A percentile compares a stretch with the other conserved stretches of the same genome.
Evolutionary conservation across 2,329 filamentous ascomycete genomes (phyloP).

Genomic region (Scytalidium lignicola): DNA sequence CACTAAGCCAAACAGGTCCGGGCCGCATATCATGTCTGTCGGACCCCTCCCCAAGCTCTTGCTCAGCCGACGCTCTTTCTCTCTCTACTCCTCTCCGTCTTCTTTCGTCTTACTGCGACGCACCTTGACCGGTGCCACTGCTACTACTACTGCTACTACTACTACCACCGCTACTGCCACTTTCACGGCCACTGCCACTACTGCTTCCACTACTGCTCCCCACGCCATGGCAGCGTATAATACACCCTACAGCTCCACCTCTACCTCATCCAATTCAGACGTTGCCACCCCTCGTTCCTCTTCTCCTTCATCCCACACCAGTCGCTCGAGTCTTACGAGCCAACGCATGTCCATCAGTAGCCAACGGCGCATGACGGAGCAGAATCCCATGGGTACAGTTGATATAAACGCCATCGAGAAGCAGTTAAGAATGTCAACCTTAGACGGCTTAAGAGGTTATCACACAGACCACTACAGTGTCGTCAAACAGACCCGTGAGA

Average conservation of each 20-base stretch:
- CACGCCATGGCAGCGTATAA: slow-evolving; percentile 23
- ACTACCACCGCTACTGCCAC: too few species aligned
- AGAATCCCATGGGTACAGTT: slow-evolving; percentile 50
- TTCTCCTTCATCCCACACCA: slow-evolving; percentile 22
- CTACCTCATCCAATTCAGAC: slow-evolving; percentile 19
- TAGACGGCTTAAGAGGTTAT: slow-evolving; percentile 58
- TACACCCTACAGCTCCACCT: slow-evolving; percentile 4
- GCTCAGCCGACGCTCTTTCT: slow-evolving; percentile 1
- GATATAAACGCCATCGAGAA: slow-evolving; percentile 54
- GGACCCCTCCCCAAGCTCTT: slow-evolving; percentile 5
- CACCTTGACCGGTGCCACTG: too few species aligned
- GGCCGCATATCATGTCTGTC: slow-evolving; percentile 15
- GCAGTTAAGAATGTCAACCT: slow-evolving; percentile 53
- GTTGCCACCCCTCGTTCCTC: slow-evolving; percentile 22
- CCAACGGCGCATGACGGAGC: slow-evolving; percentile 11
- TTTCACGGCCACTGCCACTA: too few species aligned
- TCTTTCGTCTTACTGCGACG: slow-evolving; percentile 1
- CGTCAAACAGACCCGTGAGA: slow-evolving; percentile 48
- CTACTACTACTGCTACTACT: too few species aligned
- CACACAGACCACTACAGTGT: slow-evolving; percentile 49
- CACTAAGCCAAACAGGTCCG: background rate
- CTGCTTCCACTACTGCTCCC: background rate
- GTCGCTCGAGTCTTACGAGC: slow-evolving; percentile 20
- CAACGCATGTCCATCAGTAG: slow-evolving; percentile 24
- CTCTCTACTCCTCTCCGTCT: slow-evolving; percentile 3